A percentile compares a stretch with the other conserved stretches of the same genome.
phyloP scores from a whole-genome alignment of 371 early-diverging fungal species.

The Saksenaea oblongispora region DNA sequence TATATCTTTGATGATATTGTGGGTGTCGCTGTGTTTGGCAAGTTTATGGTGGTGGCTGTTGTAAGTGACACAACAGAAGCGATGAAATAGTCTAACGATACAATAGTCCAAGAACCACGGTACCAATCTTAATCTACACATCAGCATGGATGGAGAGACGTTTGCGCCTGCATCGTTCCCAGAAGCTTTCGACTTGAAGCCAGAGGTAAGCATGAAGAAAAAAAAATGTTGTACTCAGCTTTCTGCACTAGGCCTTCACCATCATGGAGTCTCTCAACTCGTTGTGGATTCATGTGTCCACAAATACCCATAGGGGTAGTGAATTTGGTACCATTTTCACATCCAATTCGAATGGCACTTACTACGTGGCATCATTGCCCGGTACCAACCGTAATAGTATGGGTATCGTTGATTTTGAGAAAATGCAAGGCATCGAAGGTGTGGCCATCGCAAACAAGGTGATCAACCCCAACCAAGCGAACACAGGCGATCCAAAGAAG shows the following conservation, averaged over 20 bases:
- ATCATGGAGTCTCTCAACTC: slow-evolving; percentile 80
- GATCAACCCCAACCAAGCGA: slow-evolving; percentile 63
- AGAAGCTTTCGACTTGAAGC: slow-evolving; percentile 50
- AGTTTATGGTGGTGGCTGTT: slow-evolving; percentile 83
- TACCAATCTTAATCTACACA: slow-evolving; percentile 59
- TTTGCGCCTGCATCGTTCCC: slow-evolving; percentile 84
- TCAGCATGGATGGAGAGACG: slow-evolving; percentile 72
- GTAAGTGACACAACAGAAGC: slow-evolving; percentile 26
- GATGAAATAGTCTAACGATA: not conserved
- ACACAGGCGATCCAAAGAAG: slow-evolving; percentile 48
- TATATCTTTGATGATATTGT: slow-evolving; percentile 65
- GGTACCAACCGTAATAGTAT: slow-evolving; percentile 78
- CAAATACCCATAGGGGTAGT: slow-evolving; percentile 54
- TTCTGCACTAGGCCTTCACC: slow-evolving; percentile 64
- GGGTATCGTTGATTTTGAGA: slow-evolving; percentile 94
- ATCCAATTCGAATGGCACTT: slow-evolving; percentile 87
- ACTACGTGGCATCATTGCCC: slow-evolving; percentile 68
- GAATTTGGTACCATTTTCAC: slow-evolving; percentile 86
- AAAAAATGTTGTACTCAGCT: not conserved
- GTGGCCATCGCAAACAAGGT: slow-evolving; percentile 88
- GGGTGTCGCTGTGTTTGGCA: slow-evolving; percentile 78
- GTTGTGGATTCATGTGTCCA: slow-evolving; percentile 75
- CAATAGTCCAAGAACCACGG: slow-evolving; percentile 43
- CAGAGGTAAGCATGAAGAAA: slow-evolving; percentile 28
- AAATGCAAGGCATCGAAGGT: slow-evolving; percentile 89